Conservation (phyloP, 2,329 filamentous ascomycete species). For the Xenosphaeropsis pyriputrescens region DNA sequence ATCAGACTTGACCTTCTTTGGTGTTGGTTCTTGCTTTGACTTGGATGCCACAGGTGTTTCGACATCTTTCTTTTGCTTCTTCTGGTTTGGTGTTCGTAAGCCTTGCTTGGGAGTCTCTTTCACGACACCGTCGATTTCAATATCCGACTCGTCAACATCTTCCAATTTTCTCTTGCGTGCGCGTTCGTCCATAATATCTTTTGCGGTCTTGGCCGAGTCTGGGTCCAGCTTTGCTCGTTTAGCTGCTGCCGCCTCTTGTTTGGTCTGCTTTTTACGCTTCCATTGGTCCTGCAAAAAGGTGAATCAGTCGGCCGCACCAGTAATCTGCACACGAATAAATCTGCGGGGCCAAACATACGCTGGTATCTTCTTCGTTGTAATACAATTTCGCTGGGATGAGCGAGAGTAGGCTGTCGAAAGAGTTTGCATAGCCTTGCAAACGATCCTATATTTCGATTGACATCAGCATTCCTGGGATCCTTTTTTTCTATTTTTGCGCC, state of each 20-base stretch:
- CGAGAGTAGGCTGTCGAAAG: conserved; percentile 41
- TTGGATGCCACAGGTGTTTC: conserved; percentile 2
- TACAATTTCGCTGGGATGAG: conserved; percentile 60
- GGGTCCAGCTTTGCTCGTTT: conserved; percentile 85
- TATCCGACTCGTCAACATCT: conserved; percentile 35
- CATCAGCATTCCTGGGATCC: conserved; percentile 1
- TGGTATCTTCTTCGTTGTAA: conserved; percentile 49
- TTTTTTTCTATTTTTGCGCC: too few relatives aligned
- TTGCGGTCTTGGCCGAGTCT: conserved; percentile 77
- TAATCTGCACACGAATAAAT: neutral
- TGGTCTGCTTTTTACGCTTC: conserved; percentile 90
- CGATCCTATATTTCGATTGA: conserved; percentile 26
- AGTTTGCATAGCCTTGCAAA: conserved; percentile 27
- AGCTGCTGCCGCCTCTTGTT: conserved; percentile 69
- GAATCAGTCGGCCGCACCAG: conserved; percentile 5
- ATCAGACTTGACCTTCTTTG: conserved; percentile 35
- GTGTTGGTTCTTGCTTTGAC: conserved; percentile 18
- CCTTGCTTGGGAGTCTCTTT: conserved; percentile 50
- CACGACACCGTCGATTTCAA: conserved; percentile 37
- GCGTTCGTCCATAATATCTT: conserved; percentile 81
- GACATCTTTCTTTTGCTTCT: conserved; percentile 38
- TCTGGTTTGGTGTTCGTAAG: conserved; percentile 30
- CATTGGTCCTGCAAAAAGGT: conserved; percentile 60
- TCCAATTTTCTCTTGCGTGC: conserved; percentile 71
- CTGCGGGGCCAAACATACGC: conserved; percentile 30